These are phyloP conservation scores for Haplographium delicatum DNA, from an alignment of 495 filamentous ascomycete genomes.

Conservation along the genomic window DNA sequence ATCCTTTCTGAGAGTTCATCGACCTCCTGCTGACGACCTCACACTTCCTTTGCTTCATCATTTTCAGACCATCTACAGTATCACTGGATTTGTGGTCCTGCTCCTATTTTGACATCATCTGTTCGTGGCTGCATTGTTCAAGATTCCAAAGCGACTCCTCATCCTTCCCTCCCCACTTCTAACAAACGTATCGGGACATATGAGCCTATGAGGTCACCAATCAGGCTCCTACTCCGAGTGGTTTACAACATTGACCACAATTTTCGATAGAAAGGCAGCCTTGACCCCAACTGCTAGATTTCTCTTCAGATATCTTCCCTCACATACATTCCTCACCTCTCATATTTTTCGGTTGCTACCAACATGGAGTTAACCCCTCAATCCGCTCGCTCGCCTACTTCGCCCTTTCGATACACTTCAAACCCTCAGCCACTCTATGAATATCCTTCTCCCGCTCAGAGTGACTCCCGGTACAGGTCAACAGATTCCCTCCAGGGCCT, in stretches of 20 bases:
- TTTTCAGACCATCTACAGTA: neutral
- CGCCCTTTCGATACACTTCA: constrained; percentile 20
- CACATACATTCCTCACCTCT: neutral
- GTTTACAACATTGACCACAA: neutral
- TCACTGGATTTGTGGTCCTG: neutral
- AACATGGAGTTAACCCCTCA: constrained; percentile 27
- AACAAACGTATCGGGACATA: neutral
- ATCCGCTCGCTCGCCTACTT: constrained; percentile 24
- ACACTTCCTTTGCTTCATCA: neutral
- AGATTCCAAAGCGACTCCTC: neutral
- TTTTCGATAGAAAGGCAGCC: constrained; percentile 5
- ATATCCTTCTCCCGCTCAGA: constrained; percentile 28
- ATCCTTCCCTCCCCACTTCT: constrained; percentile 4
- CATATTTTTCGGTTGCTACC: constrained; percentile 8
- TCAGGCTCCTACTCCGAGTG: neutral
- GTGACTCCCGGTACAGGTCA: constrained; percentile 20
- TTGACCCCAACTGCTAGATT: neutral
- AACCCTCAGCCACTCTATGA: constrained; percentile 24
- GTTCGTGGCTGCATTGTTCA: neutral
- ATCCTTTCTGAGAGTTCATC: neutral
- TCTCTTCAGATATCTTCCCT: neutral
- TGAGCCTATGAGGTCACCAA: constrained; percentile 17
- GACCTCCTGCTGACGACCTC: neutral
- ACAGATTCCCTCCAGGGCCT: constrained; percentile 21
- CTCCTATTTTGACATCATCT: neutral